Base-by-base conservation (phyloP, 345 rosid species). In the Rubroshorea leprosula region DNA sequence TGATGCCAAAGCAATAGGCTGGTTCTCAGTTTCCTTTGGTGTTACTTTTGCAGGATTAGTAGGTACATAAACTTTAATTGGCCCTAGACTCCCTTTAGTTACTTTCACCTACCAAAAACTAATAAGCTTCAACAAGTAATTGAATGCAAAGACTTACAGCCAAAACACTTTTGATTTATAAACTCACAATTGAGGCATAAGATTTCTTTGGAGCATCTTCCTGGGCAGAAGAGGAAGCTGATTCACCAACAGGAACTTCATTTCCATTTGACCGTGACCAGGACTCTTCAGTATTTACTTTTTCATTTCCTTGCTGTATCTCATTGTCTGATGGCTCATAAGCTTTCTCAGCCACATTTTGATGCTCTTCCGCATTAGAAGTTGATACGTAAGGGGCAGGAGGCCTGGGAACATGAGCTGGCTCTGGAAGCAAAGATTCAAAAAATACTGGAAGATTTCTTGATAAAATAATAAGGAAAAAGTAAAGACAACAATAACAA, bases 131-230 rank as follows among this genome's bases (percentile, higher is more conserved):
- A 53, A 26, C 17, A 17, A 35, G 38, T 13, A 35, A 61, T n/a
- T 38, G 26, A 14, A 19, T 6, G 13, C 47, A 56, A 35, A 54
- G 21, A 29, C 53, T 11, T n/a, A 5, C 7, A 17, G 23, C 13
- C 15, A 12, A 29, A 61, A 57, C 23, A 64, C 38, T 17, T 48
- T 44, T 2, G 51, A 18, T 13, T 41, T 14, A 50, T 29, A 27
- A 60, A 81, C 95, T 80, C 72, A 92, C 98, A 52, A 92, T 81
- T 45, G 95, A 81, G 21, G 93, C 93, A 70, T 83, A 86, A 29
- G 89, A 82, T 60, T 76, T 75, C 74, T 80, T 83, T 47, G 82
- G 75, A 73, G 78, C 80, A 78, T 83, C 89, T 64, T 79, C 95
- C 61, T 58, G 77, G 51, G 77, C 46, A 2, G 63, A 66, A 71